A percentile compares a stretch with the other conserved stretches of the same genome.
Evolutionary conservation across 2,329 filamentous ascomycete species (phyloP).

Genomic region (Neophaeococcomyces mojaviensis): DNA sequence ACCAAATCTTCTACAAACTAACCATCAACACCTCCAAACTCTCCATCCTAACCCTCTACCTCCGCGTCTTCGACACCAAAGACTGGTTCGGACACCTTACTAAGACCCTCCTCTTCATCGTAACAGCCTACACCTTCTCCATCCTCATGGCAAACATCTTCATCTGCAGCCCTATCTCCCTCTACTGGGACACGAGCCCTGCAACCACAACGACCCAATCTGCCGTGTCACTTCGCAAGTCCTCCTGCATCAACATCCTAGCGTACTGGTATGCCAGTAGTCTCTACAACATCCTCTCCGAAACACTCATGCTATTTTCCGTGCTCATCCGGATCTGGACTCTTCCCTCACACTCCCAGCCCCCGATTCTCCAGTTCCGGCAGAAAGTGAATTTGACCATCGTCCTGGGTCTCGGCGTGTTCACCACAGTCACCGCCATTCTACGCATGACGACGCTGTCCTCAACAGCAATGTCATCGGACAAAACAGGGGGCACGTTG

Average conservation of each 20-base stretch:
- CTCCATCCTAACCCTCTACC: slow-evolving; percentile 48
- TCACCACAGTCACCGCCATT: slow-evolving; percentile 23
- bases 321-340: slow-evolving; percentile 29
- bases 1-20: slow-evolving; percentile 49
- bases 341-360: slow-evolving; percentile 15
- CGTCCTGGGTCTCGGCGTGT: slow-evolving; percentile 31
- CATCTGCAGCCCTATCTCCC: slow-evolving; percentile 44
- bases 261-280: slow-evolving; percentile 45
- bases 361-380: slow-evolving; percentile 23
- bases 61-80: slow-evolving; percentile 45
- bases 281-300: slow-evolving; percentile 29
- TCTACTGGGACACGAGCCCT: slow-evolving; percentile 37
- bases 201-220: slow-evolving; percentile 7
- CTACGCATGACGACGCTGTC: slow-evolving; percentile 30
- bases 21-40: slow-evolving; percentile 48
- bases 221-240: slow-evolving; percentile 22
- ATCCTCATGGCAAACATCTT: slow-evolving; percentile 41
- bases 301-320: slow-evolving; percentile 29
- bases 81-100: slow-evolving; percentile 40
- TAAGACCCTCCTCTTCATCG: slow-evolving; percentile 35
- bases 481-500: slow-evolving; percentile 25
- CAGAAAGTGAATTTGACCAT: slow-evolving; percentile 45
- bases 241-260: slow-evolving; percentile 40
- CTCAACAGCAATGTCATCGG: slow-evolving; percentile 18
- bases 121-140: slow-evolving; percentile 41